Conservation (phyloP, 208 protist species). For the Ichthyophonus hoferi region DNA sequence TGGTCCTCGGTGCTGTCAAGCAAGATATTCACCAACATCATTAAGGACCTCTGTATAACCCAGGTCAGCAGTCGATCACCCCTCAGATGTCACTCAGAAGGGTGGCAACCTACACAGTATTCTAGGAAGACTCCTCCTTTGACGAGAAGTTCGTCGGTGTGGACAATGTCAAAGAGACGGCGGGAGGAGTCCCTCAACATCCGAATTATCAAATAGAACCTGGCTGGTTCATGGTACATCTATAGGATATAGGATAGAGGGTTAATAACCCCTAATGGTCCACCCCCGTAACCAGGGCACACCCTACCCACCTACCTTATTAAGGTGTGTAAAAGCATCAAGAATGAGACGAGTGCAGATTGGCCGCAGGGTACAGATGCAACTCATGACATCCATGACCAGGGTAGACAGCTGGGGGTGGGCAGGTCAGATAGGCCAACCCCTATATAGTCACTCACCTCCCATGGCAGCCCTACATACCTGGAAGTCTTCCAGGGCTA, state of each 20-base stretch:
- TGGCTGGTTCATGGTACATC: background rate
- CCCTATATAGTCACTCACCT: background rate
- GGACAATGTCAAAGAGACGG: constrained; percentile 2
- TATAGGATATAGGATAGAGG: too few species aligned
- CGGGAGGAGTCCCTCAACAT: background rate
- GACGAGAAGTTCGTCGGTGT: background rate
- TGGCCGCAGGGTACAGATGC: constrained; percentile 1
- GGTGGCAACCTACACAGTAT: background rate
- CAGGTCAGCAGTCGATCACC: background rate
- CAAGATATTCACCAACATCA: constrained; percentile 22
- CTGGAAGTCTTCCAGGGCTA: background rate
- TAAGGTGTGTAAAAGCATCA: background rate
- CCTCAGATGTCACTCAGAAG: too few species aligned
- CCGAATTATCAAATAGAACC: background rate
- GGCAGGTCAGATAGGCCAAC: background rate
- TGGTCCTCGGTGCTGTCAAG: constrained; percentile 30
- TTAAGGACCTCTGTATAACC: background rate
- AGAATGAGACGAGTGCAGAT: background rate
- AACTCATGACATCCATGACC: constrained; percentile 9
- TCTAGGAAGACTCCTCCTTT: background rate
- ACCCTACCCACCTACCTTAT: too few species aligned
- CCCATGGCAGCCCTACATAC: background rate
- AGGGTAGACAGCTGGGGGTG: background rate
- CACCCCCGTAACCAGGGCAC: too few species aligned
- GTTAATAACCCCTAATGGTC: too few species aligned